A percentile compares a stretch with the other conserved stretches of the same genome.
These are phyloP conservation scores for Globisporangium emineosum DNA, from an alignment of 352 stramenopile species.

Conservation along the genomic window DNA sequence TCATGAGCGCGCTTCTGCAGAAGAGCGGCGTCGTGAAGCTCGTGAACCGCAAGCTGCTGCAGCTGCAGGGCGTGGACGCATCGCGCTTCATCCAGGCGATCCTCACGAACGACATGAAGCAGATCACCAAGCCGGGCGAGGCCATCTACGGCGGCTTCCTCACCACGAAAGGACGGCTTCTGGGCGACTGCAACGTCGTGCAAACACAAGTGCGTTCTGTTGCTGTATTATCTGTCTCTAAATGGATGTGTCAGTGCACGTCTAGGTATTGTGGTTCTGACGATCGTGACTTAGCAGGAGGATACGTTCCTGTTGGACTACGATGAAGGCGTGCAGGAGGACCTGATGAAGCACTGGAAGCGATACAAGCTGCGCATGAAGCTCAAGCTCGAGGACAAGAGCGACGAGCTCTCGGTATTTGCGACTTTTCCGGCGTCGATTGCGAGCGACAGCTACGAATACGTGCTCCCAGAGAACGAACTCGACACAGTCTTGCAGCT, in stretches of 20 bases:
- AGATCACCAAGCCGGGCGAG: slow-evolving; percentile 40
- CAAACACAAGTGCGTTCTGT: slow-evolving; percentile 38
- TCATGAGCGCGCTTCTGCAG: slow-evolving; percentile 28
- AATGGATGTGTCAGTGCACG: neutral
- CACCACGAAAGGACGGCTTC: slow-evolving; percentile 70
- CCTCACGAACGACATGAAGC: slow-evolving; percentile 84
- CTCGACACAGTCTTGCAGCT: slow-evolving; percentile 31
- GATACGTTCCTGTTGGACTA: slow-evolving; percentile 77
- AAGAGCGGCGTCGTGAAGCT: slow-evolving; percentile 47
- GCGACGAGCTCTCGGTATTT: slow-evolving; percentile 42
- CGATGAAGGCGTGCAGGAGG: slow-evolving; percentile 48
- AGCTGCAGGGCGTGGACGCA: slow-evolving; percentile 68
- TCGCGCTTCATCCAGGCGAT: slow-evolving; percentile 78
- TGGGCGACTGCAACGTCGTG: slow-evolving; percentile 77
- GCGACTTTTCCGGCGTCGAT: slow-evolving; percentile 50
- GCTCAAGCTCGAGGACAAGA: slow-evolving; percentile 66
- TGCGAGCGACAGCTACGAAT: slow-evolving; percentile 18
- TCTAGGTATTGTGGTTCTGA: neutral
- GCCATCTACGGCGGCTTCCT: slow-evolving; percentile 79
- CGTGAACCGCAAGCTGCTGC: slow-evolving; percentile 51
- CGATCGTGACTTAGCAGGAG: slow-evolving; percentile 20
- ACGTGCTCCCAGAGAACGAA: slow-evolving; percentile 14
- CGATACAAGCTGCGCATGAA: slow-evolving; percentile 89
- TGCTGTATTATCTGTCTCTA: neutral
- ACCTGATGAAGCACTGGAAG: slow-evolving; percentile 83